These are phyloP conservation scores for Yamadazyma conglobata DNA, from an alignment of 1,139 yeast species.

Conservation along the genomic window DNA sequence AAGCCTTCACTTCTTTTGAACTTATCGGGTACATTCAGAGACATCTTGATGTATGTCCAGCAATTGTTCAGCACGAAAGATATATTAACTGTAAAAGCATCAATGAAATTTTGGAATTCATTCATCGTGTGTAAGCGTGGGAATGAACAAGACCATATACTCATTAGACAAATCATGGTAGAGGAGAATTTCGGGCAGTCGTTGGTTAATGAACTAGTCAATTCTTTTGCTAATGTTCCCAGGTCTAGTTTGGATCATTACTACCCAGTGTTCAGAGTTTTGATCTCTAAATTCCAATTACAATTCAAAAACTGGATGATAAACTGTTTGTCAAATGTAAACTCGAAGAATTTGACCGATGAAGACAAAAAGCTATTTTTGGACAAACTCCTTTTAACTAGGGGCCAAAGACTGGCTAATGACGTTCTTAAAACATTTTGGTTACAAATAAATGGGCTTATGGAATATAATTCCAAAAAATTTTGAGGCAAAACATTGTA, in stretches of 20 bases:
- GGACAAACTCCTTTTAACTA: slow-evolving; percentile 53
- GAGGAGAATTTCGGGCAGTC: slow-evolving; percentile 35
- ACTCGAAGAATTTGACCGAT: slow-evolving; percentile 23
- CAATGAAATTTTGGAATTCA: slow-evolving; percentile 63
- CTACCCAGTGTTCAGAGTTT: slow-evolving; percentile 50
- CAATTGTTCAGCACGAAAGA: slow-evolving; percentile 54
- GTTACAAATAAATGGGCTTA: slow-evolving; percentile 51
- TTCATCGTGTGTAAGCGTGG: slow-evolving; percentile 55
- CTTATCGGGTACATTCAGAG: slow-evolving; percentile 29
- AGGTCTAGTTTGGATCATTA: slow-evolving; percentile 61
- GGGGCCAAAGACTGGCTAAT: slow-evolving; percentile 62
- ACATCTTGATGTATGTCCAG: slow-evolving; percentile 41
- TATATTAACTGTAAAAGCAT: slow-evolving; percentile 60
- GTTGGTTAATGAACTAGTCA: slow-evolving; percentile 29
- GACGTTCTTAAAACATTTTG: slow-evolving; percentile 61
- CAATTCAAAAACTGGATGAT: slow-evolving; percentile 46
- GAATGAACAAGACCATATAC: slow-evolving; percentile 41
- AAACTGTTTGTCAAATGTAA: slow-evolving; percentile 24
- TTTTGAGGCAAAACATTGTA: slow-evolving; percentile 5
- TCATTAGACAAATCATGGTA: slow-evolving; percentile 29
- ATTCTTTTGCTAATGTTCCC: slow-evolving; percentile 43
- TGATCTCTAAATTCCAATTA: slow-evolving; percentile 53
- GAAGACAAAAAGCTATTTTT: slow-evolving; percentile 37
- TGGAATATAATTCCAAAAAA: slow-evolving; percentile 32
- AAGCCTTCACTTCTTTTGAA: slow-evolving; percentile 32